These are phyloP conservation scores for Lactifluus rugatus DNA, from an alignment of 768 basidiomycete genomes.

Conservation along the genomic window DNA sequence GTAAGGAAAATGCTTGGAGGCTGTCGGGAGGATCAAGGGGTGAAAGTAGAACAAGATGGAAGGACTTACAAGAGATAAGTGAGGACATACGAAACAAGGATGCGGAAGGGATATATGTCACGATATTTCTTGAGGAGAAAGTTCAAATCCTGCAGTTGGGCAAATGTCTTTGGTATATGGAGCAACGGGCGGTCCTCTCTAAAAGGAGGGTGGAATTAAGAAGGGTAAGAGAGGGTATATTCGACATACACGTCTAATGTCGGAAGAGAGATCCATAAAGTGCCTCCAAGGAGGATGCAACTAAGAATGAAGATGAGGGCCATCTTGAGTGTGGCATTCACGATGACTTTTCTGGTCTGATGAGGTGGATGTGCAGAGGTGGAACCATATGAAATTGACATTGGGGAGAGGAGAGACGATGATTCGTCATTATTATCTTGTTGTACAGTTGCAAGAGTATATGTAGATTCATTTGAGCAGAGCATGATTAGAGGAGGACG, in stretches of 20 bases:
- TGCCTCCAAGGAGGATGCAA: conserved; percentile 59
- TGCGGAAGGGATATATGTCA: conserved; percentile 75
- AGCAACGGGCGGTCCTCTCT: conserved; percentile 70
- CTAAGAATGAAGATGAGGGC: conserved; percentile 64
- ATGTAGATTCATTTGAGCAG: conserved; percentile 37
- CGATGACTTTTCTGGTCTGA: conserved; percentile 47
- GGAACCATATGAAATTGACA: conserved; percentile 12
- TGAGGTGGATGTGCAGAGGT: conserved; percentile 28
- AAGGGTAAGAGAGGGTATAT: neutral
- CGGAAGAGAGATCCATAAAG: conserved; percentile 74
- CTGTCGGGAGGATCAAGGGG: conserved; percentile 33
- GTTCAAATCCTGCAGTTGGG: conserved; percentile 79
- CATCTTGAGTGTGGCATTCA: conserved; percentile 81
- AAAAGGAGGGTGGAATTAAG: conserved; percentile 1
- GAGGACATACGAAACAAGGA: conserved; percentile 77
- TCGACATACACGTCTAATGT: conserved; percentile 61
- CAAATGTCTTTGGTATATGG: conserved; percentile 81
- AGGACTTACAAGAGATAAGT: conserved; percentile 83
- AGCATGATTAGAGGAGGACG: neutral
- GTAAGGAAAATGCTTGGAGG: conserved; percentile 92
- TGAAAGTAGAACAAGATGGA: conserved; percentile 3
- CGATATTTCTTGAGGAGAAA: conserved; percentile 84
- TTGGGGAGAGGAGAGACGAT: conserved; percentile 22
- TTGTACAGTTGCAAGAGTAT: conserved; percentile 57
- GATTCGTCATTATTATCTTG: conserved; percentile 17